Evolutionary conservation across 2,329 filamentous ascomycete genomes (phyloP).

Genomic region (Pseudogymnoascus pannorum): DNA sequence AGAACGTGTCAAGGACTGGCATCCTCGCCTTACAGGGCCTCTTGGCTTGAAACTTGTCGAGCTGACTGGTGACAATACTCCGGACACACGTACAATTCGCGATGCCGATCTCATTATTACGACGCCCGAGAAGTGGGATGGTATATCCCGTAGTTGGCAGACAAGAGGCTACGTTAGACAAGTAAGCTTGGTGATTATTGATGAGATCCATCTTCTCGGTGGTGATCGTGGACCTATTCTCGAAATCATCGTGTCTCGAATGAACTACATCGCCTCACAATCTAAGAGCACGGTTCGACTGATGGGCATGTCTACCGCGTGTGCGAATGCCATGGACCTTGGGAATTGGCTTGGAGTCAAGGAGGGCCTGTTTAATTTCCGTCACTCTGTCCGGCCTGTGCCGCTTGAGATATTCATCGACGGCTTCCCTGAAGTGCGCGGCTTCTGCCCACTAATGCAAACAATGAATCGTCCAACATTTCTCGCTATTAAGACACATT

Average conservation of each 20-base stretch:
- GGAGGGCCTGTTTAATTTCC: constrained; percentile 92
- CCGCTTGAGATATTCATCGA: constrained; percentile 96
- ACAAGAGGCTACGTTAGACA: constrained; percentile 93
- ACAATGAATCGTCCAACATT: constrained; percentile 98
- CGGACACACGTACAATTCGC: constrained; percentile 89
- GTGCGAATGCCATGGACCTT: constrained; percentile 88
- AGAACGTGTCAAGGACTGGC: constrained; percentile 94
- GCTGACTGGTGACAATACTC: constrained; percentile 95
- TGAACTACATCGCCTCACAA: constrained; percentile 98
- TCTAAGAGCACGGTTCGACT: constrained; percentile 83
- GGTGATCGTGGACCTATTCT: constrained; percentile 95
- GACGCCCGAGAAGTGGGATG: constrained; percentile 99
- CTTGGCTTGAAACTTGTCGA: constrained; percentile 89
- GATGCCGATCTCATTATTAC: constrained; percentile 98
- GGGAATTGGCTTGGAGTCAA: constrained; percentile 97
- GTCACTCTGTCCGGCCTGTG: constrained; percentile 92
- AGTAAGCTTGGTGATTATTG: constrained; percentile 94
- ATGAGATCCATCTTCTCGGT: constrained; percentile 96
- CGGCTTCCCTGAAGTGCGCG: constrained; percentile 88
- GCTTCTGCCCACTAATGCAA: constrained; percentile 97
- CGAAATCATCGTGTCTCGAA: constrained; percentile 87
- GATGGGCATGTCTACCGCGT: constrained; percentile 98
- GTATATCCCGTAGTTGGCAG: constrained; percentile 98
- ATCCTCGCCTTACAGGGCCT: constrained; percentile 67
- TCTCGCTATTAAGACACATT: constrained; percentile 91